A percentile compares a stretch with the other conserved stretches of the same genome.
phyloP scores from a whole-genome alignment of 345 rosid species.

The Camelina sativa region DNA sequence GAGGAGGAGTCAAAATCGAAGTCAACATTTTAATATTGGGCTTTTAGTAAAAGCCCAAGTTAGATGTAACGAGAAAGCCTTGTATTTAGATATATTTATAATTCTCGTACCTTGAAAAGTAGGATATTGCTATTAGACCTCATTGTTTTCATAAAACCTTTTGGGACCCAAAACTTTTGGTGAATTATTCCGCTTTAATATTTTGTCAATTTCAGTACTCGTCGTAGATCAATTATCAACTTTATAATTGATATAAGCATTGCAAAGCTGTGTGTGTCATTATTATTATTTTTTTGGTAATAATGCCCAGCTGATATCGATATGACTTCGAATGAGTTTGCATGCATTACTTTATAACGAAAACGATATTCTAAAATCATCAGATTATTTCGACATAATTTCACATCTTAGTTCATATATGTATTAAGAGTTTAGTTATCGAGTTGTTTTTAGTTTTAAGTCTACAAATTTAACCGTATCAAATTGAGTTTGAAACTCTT shows the following conservation, averaged over 20 bases:
- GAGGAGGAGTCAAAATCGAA: constrained; percentile 16
- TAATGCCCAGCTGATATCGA: not conserved
- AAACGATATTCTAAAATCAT: not conserved
- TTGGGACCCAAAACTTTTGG: not conserved
- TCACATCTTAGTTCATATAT: not conserved
- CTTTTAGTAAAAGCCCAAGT: constrained; percentile 25
- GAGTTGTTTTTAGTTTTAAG: not conserved
- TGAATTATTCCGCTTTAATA: not conserved
- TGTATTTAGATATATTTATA: constrained; percentile 12
- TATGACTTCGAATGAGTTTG: not conserved
- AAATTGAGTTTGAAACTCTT: not conserved
- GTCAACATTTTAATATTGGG: constrained; percentile 27
- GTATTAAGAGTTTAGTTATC: not conserved
- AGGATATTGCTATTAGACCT: not conserved
- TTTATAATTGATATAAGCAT: not conserved
- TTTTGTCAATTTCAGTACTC: not conserved
- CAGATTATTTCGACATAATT: not conserved
- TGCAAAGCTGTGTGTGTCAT: not conserved
- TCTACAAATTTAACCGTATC: not conserved
- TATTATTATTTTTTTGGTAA: not conserved
- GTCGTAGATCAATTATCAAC: constrained; percentile 6
- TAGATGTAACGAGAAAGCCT: not conserved
- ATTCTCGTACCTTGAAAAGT: not conserved
- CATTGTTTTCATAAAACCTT: not conserved
- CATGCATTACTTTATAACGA: not conserved